These are phyloP conservation scores for Puya raimondii DNA, from an alignment of 176 grass and related monocot genomes.

Conservation along the genomic window DNA sequence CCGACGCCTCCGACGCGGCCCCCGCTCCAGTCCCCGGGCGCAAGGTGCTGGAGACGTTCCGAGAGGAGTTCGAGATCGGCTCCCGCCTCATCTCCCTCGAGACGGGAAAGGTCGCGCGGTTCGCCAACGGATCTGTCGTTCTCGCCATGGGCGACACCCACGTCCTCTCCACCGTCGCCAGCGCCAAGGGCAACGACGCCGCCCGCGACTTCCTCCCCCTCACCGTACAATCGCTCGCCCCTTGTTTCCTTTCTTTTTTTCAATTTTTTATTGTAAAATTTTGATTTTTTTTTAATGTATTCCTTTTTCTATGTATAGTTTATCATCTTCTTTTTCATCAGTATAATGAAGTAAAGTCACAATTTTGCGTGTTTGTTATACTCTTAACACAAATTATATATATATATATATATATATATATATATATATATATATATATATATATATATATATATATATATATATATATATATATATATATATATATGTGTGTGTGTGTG, in stretches of 20 bases:
- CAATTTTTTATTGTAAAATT: neutral
- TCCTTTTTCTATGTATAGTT: neutral
- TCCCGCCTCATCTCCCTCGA: slow-evolving; percentile 67
- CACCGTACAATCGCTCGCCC: slow-evolving; percentile 35
- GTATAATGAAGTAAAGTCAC: too few species aligned
- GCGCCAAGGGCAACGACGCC: slow-evolving; percentile 51
- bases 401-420: too few species aligned
- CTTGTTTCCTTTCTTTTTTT: neutral
- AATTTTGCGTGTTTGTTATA: too few species aligned
- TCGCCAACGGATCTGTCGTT: slow-evolving; percentile 81
- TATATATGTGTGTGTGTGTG: too few species aligned
- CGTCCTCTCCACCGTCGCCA: slow-evolving; percentile 67
- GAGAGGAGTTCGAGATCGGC: slow-evolving; percentile 81
- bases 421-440: too few species aligned
- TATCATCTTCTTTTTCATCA: too few species aligned
- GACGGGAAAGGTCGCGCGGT: slow-evolving; percentile 83
- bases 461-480: too few species aligned
- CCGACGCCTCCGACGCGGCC: slow-evolving; percentile 12
- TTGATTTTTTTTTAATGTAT: neutral
- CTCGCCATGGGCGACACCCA: slow-evolving; percentile 87
- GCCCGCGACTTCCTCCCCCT: slow-evolving; percentile 78
- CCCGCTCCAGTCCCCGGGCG: slow-evolving; percentile 6
- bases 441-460: too few species aligned
- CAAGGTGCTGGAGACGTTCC: slow-evolving; percentile 63
- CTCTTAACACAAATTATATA: too few species aligned